Evolutionary conservation across 1,284 basidiomycete species (phyloP), one percentile per base, ranked within the genome.

Genomic region (Malassezia dermatis): DNA sequence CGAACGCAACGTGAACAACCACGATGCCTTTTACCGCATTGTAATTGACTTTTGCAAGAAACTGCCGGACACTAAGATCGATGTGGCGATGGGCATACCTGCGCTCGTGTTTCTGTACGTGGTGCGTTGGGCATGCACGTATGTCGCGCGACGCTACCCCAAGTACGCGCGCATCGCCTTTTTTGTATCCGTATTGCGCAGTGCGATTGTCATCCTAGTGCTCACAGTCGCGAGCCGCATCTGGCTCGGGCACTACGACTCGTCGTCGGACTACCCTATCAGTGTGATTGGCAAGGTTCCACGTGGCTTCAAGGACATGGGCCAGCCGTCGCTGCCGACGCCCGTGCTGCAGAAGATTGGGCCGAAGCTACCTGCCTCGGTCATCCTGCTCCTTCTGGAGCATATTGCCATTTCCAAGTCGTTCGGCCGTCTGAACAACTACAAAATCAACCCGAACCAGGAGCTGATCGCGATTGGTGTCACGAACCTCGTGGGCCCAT

Each of bases 361-460:
- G 4, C 77, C 83, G 11, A 80, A 94, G 62, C 77, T 98, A 4
- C 91, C 91, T 2, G 86, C 94, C 12, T 86, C 91, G 37, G 91
- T 89, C 6, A 93, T 98, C 71, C 87, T 98, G 64, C 80, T 98
- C 40, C 80, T 98, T 13, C 81, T 98, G 48, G 93, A 98, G 76
- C 94, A 98, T 78, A 95, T 98, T 61, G 86, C 91, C 44, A 98
- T 96, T 65, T 83, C 87, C 50, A 59, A 75, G 86, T 88, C 90
- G 0, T 98, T 98, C 75, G 93, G 94, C 59, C 84, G 93, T 58
- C 76, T 95, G 61, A 96, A 98, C 76, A 85, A 86, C 32, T 98
- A 98, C 81, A 95, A 89, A 76, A 96, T 98, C 76, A 85, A 95
- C 71, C 90, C 93, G 15, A 91, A 90, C 77, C 93, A 96, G 76